Conservation (phyloP, 2,329 filamentous ascomycete species). For the Talaromyces sp. region DNA sequence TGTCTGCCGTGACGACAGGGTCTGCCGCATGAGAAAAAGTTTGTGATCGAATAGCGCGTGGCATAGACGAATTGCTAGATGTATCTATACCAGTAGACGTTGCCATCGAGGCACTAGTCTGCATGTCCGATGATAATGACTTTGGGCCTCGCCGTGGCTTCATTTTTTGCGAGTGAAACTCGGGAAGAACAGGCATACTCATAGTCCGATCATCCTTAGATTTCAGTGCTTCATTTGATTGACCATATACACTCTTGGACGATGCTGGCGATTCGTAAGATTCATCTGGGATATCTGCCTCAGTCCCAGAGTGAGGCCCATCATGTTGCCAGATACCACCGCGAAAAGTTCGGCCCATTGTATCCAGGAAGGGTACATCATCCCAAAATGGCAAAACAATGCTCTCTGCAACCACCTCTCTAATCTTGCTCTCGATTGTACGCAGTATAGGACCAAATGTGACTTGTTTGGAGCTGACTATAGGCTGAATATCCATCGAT, state of each 20-base stretch:
- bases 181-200: constrained; percentile 36
- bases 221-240: constrained; percentile 32
- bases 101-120: constrained; percentile 21
- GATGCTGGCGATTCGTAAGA: constrained; percentile 27
- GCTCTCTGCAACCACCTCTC: constrained; percentile 90
- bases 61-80: constrained; percentile 47
- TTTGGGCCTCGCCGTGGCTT: constrained; percentile 34
- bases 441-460: constrained; percentile 90
- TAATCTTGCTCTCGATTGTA: constrained; percentile 92
- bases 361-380: constrained; percentile 87
- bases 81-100: constrained; percentile 37
- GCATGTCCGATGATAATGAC: constrained; percentile 25
- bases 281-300: constrained; percentile 42
- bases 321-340: constrained; percentile 76
- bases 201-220: constrained; percentile 38
- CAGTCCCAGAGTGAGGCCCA: constrained; percentile 44
- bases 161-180: constrained; percentile 24
- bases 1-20: constrained; percentile 69
- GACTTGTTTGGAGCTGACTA: constrained; percentile 92
- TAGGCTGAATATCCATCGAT: constrained; percentile 91
- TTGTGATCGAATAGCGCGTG: constrained; percentile 61
- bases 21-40: constrained; percentile 66
- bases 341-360: constrained; percentile 73
- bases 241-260: constrained; percentile 20
- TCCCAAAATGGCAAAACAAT: constrained; percentile 95